Base-by-base conservation (phyloP, 176 grass and related monocot species). In the Ensete ventricosum region DNA sequence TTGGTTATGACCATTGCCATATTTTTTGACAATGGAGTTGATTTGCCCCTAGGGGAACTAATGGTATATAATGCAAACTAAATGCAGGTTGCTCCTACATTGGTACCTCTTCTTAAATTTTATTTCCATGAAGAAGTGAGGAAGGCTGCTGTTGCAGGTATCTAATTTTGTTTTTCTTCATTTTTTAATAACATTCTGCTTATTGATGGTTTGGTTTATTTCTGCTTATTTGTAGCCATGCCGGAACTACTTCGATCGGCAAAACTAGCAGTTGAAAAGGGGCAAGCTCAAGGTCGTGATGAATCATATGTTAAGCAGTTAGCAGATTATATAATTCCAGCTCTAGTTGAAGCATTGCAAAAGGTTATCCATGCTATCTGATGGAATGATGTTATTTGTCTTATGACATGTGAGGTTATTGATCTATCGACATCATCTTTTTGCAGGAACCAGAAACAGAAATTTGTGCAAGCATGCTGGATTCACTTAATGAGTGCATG, bases 91-190 rank as follows among this genome's bases (percentile, higher is more conserved):
- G 96, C 96, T 76, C 91, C 88, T 67, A 99, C 91, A 23, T 82
- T 99, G 69, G 96, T 99, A 1, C 96, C 96, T 81, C 83, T 99
- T 26, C 88, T 99, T 65, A 99, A 99, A 79, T 99, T 99, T 59
- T 99, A 99, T 82, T 95, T 99, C 21, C 96, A 99, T 51, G 96
- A 99, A 78, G 96, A 99, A 95, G 96, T 99, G 14, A 87, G 96
- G 76, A 95, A 90, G 79, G 96, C 96, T 87, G 91, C 96, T 75
- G 96, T 99, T 84, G 84, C 96, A 64, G 90, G 96, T 99, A 88
- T 55, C 54, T 54, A 72, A 0, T 66, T 64, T 27, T 78, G 63
- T 67, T 70, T 23, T 82, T 74, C 1, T 66, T 77, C 20, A 6
- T 50, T 19, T 53, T 64, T 51, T 87, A 12, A 10, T 60, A 53